phyloP scores from a whole-genome alignment of 2,329 filamentous ascomycete species.

The Colletotrichum endophyticum region DNA sequence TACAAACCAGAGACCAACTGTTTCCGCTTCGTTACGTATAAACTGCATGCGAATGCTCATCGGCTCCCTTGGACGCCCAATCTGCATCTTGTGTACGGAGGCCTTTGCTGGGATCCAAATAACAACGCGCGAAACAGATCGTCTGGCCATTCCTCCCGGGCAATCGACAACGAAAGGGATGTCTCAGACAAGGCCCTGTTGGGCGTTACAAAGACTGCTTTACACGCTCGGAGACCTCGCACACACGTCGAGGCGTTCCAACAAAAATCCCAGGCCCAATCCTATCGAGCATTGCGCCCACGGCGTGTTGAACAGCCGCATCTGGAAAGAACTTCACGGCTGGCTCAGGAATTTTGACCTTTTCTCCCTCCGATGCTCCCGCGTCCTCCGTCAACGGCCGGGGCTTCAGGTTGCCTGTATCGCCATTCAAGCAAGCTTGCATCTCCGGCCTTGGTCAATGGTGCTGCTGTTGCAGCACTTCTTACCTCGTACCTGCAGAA shows the following conservation, averaged over 20 bases:
- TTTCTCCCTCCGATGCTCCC: slow-evolving; percentile 10
- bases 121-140: slow-evolving; percentile 6
- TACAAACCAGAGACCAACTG: not conserved
- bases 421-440: not conserved
- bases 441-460: not conserved
- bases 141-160: not conserved
- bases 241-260: slow-evolving; percentile 3
- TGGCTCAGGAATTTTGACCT: not conserved
- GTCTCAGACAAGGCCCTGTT: slow-evolving; percentile 3
- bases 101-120: not conserved
- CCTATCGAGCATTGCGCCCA: not conserved
- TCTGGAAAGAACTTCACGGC: not conserved
- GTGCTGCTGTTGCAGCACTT: not conserved
- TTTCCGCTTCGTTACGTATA: not conserved
- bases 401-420: not conserved
- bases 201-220: slow-evolving; percentile 8
- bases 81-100: not conserved
- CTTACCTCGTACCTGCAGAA: slow-evolving; percentile 28
- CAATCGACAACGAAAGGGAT: slow-evolving; percentile 13
- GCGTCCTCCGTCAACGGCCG: not conserved
- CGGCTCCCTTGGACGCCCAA: not conserved
- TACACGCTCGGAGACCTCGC: not conserved
- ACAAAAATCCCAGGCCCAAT: not conserved
- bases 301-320: not conserved
- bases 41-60: not conserved